Percentiles rank a stretch among this genome's conserved stretches.
Conservation (phyloP, 352 stramenopile species). For the Phytophthora sp. region DNA sequence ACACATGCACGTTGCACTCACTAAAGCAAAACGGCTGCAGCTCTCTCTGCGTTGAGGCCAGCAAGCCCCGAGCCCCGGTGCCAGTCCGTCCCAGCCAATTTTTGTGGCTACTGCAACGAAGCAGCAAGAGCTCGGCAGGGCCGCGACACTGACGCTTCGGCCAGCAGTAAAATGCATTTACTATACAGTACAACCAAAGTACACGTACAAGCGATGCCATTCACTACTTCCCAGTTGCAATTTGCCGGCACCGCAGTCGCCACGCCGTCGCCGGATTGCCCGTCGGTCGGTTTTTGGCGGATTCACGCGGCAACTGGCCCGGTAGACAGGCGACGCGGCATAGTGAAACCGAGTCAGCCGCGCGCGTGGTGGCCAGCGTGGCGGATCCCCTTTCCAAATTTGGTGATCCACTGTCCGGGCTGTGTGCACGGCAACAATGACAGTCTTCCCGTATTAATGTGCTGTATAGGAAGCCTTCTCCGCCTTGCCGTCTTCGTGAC, state of each 20-base stretch:
- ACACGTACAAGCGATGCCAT: neutral
- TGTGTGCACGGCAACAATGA: neutral
- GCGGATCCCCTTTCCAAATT: constrained; percentile 22
- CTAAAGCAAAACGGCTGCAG: constrained; percentile 14
- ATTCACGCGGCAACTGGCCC: constrained; percentile 23
- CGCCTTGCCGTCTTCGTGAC: neutral
- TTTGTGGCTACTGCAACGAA: constrained; percentile 1
- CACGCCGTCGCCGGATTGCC: constrained; percentile 7
- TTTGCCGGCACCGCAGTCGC: neutral
- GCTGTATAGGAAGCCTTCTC: neutral
- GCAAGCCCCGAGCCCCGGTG: constrained; percentile 21
- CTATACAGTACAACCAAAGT: no score
- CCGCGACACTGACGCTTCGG: no score
- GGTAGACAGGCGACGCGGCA: constrained; percentile 30
- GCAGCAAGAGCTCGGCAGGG: no score
- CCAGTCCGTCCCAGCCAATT: constrained; percentile 16
- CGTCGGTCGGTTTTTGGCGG: constrained; percentile 15
- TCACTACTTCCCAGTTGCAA: neutral
- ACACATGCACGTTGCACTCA: neutral
- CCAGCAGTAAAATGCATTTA: neutral
- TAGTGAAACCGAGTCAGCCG: constrained; percentile 28
- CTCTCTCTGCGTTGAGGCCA: constrained; percentile 28
- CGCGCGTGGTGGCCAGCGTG: constrained; percentile 11
- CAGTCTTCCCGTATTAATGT: neutral
- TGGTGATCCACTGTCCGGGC: constrained; percentile 13